Evolutionary conservation across 768 basidiomycete genomes (phyloP).

Genomic region (Asterophora lycoperdoides): DNA sequence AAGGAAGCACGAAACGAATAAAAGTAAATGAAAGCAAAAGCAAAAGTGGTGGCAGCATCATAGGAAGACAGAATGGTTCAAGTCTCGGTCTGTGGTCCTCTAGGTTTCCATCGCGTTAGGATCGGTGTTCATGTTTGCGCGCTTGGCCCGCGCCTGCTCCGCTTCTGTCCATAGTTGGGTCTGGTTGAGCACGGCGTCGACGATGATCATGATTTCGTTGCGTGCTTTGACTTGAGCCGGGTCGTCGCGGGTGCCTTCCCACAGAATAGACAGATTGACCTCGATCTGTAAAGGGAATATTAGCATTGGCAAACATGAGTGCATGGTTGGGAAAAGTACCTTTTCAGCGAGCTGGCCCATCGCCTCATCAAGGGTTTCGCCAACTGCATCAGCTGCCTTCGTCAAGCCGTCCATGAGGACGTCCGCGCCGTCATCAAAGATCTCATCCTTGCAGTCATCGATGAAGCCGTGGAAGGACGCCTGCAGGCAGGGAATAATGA

Average conservation of each 20-base stretch:
- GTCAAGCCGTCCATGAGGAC: slow-evolving; percentile 44
- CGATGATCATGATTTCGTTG: slow-evolving; percentile 33
- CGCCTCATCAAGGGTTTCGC: slow-evolving; percentile 41
- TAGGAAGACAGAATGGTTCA: background rate
- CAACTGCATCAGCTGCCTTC: slow-evolving; percentile 45
- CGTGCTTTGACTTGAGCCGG: slow-evolving; percentile 40
- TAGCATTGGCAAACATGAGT: slow-evolving; percentile 11
- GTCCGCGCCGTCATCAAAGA: slow-evolving; percentile 52
- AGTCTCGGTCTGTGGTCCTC: background rate
- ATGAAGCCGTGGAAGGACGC: slow-evolving; percentile 46
- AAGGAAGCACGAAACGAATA: background rate
- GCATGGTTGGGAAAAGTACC: slow-evolving; percentile 25
- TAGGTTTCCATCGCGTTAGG: slow-evolving; percentile 6
- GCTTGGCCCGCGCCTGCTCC: slow-evolving; percentile 26
- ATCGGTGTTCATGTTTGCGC: slow-evolving; percentile 11
- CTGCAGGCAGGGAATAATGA: slow-evolving; percentile 23
- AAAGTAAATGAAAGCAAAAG: background rate
- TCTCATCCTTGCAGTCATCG: slow-evolving; percentile 37
- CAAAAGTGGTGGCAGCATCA: background rate
- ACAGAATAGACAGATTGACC: slow-evolving; percentile 54
- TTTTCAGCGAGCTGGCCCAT: slow-evolving; percentile 52
- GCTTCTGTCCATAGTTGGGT: slow-evolving; percentile 42
- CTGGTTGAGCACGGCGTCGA: slow-evolving; percentile 38
- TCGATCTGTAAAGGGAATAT: slow-evolving; percentile 32
- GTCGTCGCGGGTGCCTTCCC: slow-evolving; percentile 51